Evolutionary conservation across 768 basidiomycete genomes (phyloP), one percentile per base, ranked within the genome.

Genomic region (Termitomyces bulborhizus): DNA sequence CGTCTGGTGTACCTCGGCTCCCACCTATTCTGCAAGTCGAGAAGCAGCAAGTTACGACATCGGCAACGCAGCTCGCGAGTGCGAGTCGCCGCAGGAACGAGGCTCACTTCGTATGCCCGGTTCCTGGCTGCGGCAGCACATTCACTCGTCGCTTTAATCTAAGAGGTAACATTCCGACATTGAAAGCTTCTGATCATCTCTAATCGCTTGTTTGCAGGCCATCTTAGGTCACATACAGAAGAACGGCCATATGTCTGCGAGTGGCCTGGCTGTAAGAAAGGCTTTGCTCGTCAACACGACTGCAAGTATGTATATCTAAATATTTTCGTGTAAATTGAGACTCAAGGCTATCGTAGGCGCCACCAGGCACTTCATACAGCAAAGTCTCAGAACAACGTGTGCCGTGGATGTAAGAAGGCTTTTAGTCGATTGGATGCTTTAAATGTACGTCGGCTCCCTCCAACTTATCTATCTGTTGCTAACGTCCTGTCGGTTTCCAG

Each of bases 111-210:
- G 80, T 85, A 57, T 98, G 94, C 71, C 94, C 95, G 4, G 92
- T 98, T 15, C 90, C 92, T 9, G 93, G 93, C 12, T 98, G 94
- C 73, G 93, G 92, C 44, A 93, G 91, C 69, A 96, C 94, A n/a
- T 98, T 98, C 71, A 98, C 94, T 64, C 84, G 91, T 67, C 81
- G 90, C 54, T 93, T 93, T 75, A 93, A 93, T 71, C 70, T 93
- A 53, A 75, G 87, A 81, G 91, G 90, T 90, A 50, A 69, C 57
- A 46, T 46, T 11, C 15, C 49, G 36, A 31, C 55, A 21, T 41
- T 45, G 36, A 44, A 41, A 21, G 31, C 1, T 51, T 39, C 40
- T 45, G n/a, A 7, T 34, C 9, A 54, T 57, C 36, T 39, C 29
- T 60, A 26, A 51, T 51, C 36, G 16, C 46, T 57, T 53, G 57